These are phyloP conservation scores for Nothophaeocryptopus gaeumannii DNA, from an alignment of 2,329 filamentous ascomycete genomes.

Conservation along the genomic window DNA sequence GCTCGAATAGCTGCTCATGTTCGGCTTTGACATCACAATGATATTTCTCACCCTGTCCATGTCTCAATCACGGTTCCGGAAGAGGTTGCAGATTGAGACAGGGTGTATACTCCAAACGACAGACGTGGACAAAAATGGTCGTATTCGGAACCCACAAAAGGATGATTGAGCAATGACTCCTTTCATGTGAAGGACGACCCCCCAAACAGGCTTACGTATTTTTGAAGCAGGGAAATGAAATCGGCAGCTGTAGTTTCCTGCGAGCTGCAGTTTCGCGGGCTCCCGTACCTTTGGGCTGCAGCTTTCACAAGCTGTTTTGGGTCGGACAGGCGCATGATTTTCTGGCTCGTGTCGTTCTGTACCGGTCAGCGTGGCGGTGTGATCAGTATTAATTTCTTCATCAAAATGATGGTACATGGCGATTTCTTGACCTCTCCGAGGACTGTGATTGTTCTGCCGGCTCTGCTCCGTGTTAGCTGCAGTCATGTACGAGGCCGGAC, in stretches of 20 bases:
- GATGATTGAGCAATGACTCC: not conserved
- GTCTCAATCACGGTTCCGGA: too few species aligned
- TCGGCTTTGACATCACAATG: too few species aligned
- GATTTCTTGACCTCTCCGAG: not conserved
- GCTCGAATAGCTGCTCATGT: too few species aligned
- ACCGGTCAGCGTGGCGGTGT: not conserved
- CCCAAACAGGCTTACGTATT: not conserved
- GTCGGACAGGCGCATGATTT: slow-evolving; percentile 14
- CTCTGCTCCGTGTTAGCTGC: too few species aligned
- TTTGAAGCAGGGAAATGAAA: not conserved
- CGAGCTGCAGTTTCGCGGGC: slow-evolving; percentile 7
- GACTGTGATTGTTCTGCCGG: not conserved
- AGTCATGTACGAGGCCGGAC: too few species aligned
- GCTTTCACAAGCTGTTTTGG: not conserved
- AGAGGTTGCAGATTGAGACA: too few species aligned
- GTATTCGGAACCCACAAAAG: too few species aligned
- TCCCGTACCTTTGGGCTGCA: not conserved
- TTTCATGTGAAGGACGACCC: slow-evolving; percentile 4
- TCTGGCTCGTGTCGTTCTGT: not conserved
- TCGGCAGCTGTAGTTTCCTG: slow-evolving; percentile 2
- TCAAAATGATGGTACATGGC: not conserved
- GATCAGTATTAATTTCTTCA: not conserved
- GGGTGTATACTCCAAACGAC: too few species aligned
- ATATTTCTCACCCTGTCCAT: too few species aligned
- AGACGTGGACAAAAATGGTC: too few species aligned